Evolutionary conservation across 2,329 filamentous ascomycete species (phyloP).

Genomic region (Colletotrichum sp.): DNA sequence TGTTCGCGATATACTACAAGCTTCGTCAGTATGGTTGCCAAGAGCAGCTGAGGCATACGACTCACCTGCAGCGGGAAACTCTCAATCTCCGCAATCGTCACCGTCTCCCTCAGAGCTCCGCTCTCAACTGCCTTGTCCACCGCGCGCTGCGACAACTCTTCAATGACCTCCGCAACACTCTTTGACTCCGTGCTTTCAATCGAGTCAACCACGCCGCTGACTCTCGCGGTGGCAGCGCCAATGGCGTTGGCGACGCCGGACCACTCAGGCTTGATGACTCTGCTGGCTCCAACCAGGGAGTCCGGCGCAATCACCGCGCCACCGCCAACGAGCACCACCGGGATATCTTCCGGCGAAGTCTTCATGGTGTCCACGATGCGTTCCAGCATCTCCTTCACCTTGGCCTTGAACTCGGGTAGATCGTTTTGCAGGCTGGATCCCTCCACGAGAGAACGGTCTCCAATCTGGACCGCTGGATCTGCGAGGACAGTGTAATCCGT

Average conservation of each 20-base stretch:
- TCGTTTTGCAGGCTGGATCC: background rate
- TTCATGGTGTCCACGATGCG: slow-evolving; percentile 54
- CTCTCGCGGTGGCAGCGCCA: slow-evolving; percentile 65
- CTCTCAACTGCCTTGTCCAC: background rate
- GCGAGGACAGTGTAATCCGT: background rate
- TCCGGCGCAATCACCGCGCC: slow-evolving; percentile 39
- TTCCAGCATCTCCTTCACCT: background rate
- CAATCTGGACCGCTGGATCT: background rate
- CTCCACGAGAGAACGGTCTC: background rate
- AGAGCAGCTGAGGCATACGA: rapidly evolving
- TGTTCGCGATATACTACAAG: background rate
- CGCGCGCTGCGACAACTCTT: background rate
- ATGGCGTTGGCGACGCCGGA: slow-evolving; percentile 69
- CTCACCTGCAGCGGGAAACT: background rate
- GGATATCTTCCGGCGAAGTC: slow-evolving; percentile 61
- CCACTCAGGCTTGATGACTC: slow-evolving; percentile 61
- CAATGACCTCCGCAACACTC: background rate
- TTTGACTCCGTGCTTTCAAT: slow-evolving; percentile 41
- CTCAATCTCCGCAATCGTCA: background rate
- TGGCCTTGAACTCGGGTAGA: background rate
- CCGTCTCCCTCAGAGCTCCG: background rate
- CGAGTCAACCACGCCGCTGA: slow-evolving; percentile 59
- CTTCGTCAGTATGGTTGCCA: rapidly evolving
- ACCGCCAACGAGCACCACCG: slow-evolving; percentile 68
- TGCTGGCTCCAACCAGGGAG: slow-evolving; percentile 58